phyloP scores from a whole-genome alignment of 208 protist genomes.

The Wallacemonas sp. region DNA sequence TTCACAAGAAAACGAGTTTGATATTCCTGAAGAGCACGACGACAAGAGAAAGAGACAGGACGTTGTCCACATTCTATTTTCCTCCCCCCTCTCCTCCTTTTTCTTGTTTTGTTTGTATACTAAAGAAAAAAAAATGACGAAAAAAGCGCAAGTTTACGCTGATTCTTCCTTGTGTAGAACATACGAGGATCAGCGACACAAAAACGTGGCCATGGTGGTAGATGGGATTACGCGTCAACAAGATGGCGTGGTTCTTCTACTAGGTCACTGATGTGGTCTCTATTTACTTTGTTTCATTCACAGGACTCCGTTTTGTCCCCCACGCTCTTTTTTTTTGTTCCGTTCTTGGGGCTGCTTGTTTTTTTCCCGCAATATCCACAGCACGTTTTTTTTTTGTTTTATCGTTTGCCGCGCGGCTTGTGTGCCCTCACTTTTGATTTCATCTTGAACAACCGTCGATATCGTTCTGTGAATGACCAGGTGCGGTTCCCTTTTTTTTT shows the following conservation, averaged over 20 bases:
- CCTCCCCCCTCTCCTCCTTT: slow-evolving; percentile 21
- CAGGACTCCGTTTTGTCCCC: background rate
- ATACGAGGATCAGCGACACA: too few relatives aligned
- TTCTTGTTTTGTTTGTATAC: slow-evolving; percentile 27
- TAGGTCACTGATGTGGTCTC: background rate
- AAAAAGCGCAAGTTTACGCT: background rate
- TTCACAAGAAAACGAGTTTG: too few relatives aligned
- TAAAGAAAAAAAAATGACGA: background rate
- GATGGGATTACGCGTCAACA: slow-evolving; percentile 7
- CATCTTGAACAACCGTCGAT: too few relatives aligned
- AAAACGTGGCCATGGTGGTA: slow-evolving; percentile 4
- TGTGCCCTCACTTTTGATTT: too few relatives aligned
- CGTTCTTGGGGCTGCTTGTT: background rate
- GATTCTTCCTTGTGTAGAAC: background rate
- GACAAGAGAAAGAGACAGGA: background rate
- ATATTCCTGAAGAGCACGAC: too few relatives aligned
- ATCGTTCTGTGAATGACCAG: too few relatives aligned
- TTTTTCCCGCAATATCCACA: slow-evolving; percentile 11
- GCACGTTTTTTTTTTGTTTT: slow-evolving; percentile 7
- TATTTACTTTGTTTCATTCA: slow-evolving; percentile 7
- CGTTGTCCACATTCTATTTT: slow-evolving; percentile 14
- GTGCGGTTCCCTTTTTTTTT: background rate
- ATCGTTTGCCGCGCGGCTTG: too few relatives aligned
- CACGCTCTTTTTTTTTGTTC: slow-evolving; percentile 17
- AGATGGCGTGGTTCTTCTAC: slow-evolving; percentile 19